Base-by-base conservation (phyloP, 805 yeast species). In the Isabelozyma heimii region DNA sequence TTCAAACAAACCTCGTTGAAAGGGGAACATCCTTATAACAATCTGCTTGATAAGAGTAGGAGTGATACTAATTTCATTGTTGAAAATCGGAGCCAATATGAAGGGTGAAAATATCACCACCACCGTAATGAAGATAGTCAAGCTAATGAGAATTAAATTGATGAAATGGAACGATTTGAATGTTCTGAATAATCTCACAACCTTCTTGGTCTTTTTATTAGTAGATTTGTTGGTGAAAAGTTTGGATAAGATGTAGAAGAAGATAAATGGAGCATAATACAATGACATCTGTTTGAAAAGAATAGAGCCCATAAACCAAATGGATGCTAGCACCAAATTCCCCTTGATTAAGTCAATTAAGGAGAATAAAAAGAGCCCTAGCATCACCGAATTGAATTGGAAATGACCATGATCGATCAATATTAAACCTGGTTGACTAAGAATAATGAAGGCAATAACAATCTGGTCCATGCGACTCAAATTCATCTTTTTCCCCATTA, bases 331-430 rank as follows among this genome's bases (percentile, higher is more conserved):
- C 8, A 84, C 76, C 47, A 82, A 77, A 59, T 83, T 82, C 28
- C 83, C 88, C 49, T 82, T 79, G 30, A 86, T 61, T 37, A 92
- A 72, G 52, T 83, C 84, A 46, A 80, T 81, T 40, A 94, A 70
- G 0, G 96, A 77, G 47, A 83, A 70, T 26, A 90, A 73, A 5
- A 92, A 77, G 14, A 92, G 72, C 0, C 99, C 99, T 35, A 94
- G 78, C 98, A 94, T 92, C 24, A 94, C 95, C 0, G 91, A 81
- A 60, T 94, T 95, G 69, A 83, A 92, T 69, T 95, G 99, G 70
- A 94, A 94, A 69, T 94, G 99, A 6, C 99, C 99, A 67, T 94
- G 97, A 63, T 94, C 99, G 43, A 94, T 84, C 49, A 94, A 75
- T 41, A 88, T 77, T 51, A 92, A 73, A 2, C 88, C 77, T 0